Conservation (phyloP, 805 yeast genomes). For the Kuraishia piskuri region DNA sequence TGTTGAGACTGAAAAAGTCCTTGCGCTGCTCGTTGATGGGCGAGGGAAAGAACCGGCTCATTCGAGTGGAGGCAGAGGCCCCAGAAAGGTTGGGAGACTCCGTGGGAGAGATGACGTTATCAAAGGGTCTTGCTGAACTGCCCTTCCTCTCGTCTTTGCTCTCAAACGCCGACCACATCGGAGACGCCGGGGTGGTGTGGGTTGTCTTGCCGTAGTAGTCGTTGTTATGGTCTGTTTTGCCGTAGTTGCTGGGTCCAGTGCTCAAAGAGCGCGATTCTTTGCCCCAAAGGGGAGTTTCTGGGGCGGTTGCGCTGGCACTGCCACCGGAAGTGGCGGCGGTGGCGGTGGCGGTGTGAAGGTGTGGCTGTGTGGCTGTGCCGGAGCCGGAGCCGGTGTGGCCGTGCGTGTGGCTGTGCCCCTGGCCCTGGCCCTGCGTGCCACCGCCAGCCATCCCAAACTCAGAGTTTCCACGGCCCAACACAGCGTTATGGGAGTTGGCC, state of each 20-base stretch:
- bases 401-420: no score
- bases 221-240: neutral
- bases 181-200: constrained; percentile 1
- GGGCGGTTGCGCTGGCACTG: neutral
- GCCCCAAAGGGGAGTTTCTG: neutral
- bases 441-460: no score
- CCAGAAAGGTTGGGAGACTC: neutral
- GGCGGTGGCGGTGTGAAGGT: no score
- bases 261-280: neutral
- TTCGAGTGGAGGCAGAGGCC: constrained; percentile 9
- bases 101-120: neutral
- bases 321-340: neutral
- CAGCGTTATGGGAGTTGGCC: neutral
- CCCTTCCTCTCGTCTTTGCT: neutral
- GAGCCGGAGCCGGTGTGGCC: no score
- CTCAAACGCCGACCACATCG: neutral
- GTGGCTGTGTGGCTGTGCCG: no score
- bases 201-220: constrained; percentile 12
- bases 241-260: neutral
- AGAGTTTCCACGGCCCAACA: neutral
- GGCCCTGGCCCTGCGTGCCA: no score
- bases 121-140: neutral
- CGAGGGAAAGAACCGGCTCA: constrained; percentile 27
- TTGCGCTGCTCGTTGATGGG: constrained; percentile 17
- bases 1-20: neutral